Evolutionary conservation across 768 basidiomycete species (phyloP).

Genomic region (Dacryopinax primogenitus): DNA sequence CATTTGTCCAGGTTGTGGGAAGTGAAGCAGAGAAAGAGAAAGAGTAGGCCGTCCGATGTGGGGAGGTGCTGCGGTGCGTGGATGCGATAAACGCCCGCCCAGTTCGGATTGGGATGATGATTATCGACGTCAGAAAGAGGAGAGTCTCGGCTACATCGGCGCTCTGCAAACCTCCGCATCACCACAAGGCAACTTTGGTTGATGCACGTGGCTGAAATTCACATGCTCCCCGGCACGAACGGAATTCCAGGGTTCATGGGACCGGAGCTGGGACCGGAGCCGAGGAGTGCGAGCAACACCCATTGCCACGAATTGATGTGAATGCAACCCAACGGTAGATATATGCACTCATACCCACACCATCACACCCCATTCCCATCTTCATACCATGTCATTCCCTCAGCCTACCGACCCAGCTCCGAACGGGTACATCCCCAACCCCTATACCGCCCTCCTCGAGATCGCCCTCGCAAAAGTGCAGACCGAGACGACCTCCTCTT

Average conservation of each 20-base stretch:
- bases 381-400: background rate
- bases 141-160: background rate
- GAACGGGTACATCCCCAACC: conserved; percentile 2
- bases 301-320: no score
- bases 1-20: background rate
- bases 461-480: conserved; percentile 14
- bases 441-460: conserved; percentile 11
- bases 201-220: background rate
- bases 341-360: background rate
- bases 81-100: background rate
- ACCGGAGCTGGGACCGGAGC: no score
- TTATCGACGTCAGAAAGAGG: no score
- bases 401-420: background rate
- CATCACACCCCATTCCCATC: background rate
- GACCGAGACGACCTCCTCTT: conserved; percentile 15
- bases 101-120: no score
- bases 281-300: no score
- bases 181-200: no score
- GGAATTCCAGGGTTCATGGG: no score
- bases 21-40: background rate
- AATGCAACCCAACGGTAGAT: no score
- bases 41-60: background rate
- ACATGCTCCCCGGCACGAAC: no score
- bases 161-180: background rate
- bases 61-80: background rate